Evolutionary conservation across 805 yeast genomes (phyloP), one percentile per base, ranked within the genome.

Genomic region (Candida nonsorbophila): DNA sequence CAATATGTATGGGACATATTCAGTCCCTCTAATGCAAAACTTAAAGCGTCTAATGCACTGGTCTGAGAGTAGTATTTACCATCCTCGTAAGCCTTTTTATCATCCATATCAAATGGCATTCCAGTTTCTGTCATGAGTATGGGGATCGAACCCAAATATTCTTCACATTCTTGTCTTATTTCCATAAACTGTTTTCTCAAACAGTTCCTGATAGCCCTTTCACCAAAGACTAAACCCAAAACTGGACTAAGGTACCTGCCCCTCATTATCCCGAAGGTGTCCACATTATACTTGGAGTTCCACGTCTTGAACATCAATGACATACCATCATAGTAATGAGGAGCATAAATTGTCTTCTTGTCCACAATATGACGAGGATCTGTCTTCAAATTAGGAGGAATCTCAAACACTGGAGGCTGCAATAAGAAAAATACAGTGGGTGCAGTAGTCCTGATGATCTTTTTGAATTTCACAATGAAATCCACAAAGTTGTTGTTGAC

Each of bases 291-390:
- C 27, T 54, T 58, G 19, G 76, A 64, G 47, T 83, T 84, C 98
- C 98, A 92, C 4, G 79, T 74, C 55, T 87, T 86, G 54, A 84
- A 82, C 88, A 92, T 79, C 20, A 90, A 60, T 2, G 97, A 83
- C 77, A 90, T 72, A 0, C 97, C 98, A 52, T 90, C 98, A 51
- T 90, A 90, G 52, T 80, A 90, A 55, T 90, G 98, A 2, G 94
- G 92, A 12, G 94, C 77, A 43, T 79, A 79, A 2, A 83, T 76
- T 0, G 90, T 79, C 28, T 70, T 72, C 1, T 62, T 50, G 44
- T 83, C 92, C 9, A 82, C 49, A n/a, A 77, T 48, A 3, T 62
- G 49, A 8, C 67, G 49, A 1, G 58, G 49, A 23, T 72, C 67
- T 8, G 67, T 69, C 34, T 66, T 67, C 36, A 84, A 53, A 7